A percentile compares a stretch with the other conserved stretches of the same genome.
phyloP scores from a whole-genome alignment of 2,329 filamentous ascomycete species.

The Fusarium sororula region DNA sequence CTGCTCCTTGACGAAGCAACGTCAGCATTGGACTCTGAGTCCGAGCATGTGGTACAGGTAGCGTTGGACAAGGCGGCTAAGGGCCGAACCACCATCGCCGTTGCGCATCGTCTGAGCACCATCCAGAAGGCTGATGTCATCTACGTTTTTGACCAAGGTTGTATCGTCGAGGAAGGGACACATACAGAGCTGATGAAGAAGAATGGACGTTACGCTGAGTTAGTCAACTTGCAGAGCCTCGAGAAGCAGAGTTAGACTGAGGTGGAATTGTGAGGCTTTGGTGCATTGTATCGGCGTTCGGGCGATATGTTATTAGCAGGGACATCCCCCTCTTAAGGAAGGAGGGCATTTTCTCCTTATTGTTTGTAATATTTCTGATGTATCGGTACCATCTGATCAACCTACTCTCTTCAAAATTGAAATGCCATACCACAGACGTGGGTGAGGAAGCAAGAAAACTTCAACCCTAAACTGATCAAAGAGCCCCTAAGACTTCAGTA shows the following conservation, averaged over 20 bases:
- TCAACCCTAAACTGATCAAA: not conserved
- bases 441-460: not conserved
- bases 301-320: conserved; percentile 4
- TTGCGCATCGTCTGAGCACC: conserved; percentile 90
- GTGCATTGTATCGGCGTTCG: conserved; percentile 28
- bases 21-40: conserved; percentile 78
- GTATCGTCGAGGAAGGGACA: conserved; percentile 84
- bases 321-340: not conserved
- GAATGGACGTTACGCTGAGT: conserved; percentile 78
- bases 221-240: conserved; percentile 83
- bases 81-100: conserved; percentile 90
- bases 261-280: not conserved
- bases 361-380: conserved; percentile 16
- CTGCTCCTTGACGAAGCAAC: conserved; percentile 86
- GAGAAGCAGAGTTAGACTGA: conserved; percentile 60
- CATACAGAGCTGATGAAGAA: conserved; percentile 77
- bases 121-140: conserved; percentile 96
- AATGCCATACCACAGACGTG: not conserved
- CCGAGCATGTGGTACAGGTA: conserved; percentile 81
- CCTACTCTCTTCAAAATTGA: conserved; percentile 7
- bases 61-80: conserved; percentile 84
- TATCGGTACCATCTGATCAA: not conserved
- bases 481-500: not conserved
- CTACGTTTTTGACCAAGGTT: conserved; percentile 93
- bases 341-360: not conserved